Conservation (phyloP, 2,329 filamentous ascomycete species). For the Chaetothyriales sp. region DNA sequence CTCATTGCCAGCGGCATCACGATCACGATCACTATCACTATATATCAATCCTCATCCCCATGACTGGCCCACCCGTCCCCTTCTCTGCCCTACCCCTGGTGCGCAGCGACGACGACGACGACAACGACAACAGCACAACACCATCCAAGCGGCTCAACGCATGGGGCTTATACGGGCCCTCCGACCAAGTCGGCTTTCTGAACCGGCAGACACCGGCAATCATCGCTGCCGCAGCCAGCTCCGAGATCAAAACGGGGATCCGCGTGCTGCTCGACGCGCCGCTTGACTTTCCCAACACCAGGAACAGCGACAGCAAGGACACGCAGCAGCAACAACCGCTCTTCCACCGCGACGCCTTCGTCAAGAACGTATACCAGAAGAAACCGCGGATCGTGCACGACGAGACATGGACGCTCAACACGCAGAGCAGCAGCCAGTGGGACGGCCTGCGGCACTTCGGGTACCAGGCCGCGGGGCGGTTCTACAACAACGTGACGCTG, state of each 20-base stretch:
- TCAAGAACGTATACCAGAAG: slow-evolving; percentile 21
- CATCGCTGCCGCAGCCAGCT: slow-evolving; percentile 26
- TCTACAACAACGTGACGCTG: slow-evolving; percentile 18
- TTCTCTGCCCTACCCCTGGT: slow-evolving; percentile 30
- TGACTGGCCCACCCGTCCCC: slow-evolving; percentile 15
- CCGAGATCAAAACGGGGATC: slow-evolving; percentile 29
- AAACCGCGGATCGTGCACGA: slow-evolving; percentile 17
- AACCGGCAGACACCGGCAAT: slow-evolving; percentile 39
- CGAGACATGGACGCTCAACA: slow-evolving; percentile 19
- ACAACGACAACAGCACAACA: slow-evolving; percentile 30
- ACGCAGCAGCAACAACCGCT: slow-evolving; percentile 21
- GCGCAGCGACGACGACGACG: slow-evolving; percentile 19
- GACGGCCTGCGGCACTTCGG: slow-evolving; percentile 18
- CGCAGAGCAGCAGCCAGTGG: slow-evolving; percentile 17
- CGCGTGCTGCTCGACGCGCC: slow-evolving; percentile 21
- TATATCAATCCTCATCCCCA: neutral
- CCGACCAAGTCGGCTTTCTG: slow-evolving; percentile 39
- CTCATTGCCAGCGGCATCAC: too few species aligned
- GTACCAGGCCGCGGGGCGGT: slow-evolving; percentile 13
- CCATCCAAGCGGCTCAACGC: slow-evolving; percentile 31
- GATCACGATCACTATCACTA: too few species aligned
- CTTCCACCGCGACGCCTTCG: slow-evolving; percentile 21
- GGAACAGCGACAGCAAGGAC: neutral
- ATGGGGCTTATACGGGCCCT: slow-evolving; percentile 40
- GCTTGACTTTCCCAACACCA: slow-evolving; percentile 20